Evolutionary conservation across 2,329 filamentous ascomycete species (phyloP), one percentile per base, ranked within the genome.

Genomic region (Aspergillus ustus): DNA sequence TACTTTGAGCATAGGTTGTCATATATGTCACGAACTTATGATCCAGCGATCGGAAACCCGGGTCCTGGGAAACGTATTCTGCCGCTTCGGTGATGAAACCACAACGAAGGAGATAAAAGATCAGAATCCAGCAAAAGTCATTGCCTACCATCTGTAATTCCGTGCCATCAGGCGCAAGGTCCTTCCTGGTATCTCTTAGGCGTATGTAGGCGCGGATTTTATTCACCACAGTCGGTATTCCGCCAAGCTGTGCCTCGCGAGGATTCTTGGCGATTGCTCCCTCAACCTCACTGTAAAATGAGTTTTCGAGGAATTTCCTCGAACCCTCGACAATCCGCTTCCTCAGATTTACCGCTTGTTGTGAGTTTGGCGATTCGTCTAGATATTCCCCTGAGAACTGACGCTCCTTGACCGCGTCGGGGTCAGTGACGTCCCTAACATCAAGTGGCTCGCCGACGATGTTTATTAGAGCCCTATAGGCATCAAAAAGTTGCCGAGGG

Each of bases 181-280:
- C 92, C 77, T 93, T 96, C 62, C 92, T 87, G 1, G 87, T 85
- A 46, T 89, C 86, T 63, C 91, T 88, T 61, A 97, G 84, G 52
- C 93, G 88, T 68, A 99, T 92, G 73, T 94, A 99, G 7, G 92
- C 95, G 72, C 92, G 92, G 72, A 97, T 90, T 79, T 96, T 96
- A 82, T 91, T 96, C 67, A 93, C 85, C 22, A 92, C 87, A 58
- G 93, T 92, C 1, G 95, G 95, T 45, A 93, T 87, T 66, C 95
- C 95, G 62, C 95, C 95, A 46, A 97, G 85, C 72, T 91, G 91
- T 31, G 95, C 94, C 73, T 97, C 93, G 59, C 90, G 87, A 2
- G 93, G 93, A 73, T 95, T 92, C 76, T 91, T 96, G 44, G 86
- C 84, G 63, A 99, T 90, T 45, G 91, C 82, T 9, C 82, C 84